Evolutionary conservation across 345 rosid species (phyloP).

Genomic region (Gossypium anomalum): DNA sequence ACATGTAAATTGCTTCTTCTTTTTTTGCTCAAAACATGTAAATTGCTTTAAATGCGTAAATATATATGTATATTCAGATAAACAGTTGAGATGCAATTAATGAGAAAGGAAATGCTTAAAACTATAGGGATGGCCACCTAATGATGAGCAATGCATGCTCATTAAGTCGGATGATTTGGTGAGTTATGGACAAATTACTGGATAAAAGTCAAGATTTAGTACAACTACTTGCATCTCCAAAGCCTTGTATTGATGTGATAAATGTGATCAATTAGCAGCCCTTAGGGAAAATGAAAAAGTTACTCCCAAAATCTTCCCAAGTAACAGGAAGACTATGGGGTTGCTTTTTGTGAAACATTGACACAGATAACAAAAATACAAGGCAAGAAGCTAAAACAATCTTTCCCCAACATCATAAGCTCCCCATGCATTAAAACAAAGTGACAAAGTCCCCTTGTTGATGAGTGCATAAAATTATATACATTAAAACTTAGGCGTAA

Average conservation of each 20-base stretch:
- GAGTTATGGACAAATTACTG: background rate
- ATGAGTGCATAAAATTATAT: constrained; percentile 33
- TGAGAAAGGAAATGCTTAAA: background rate
- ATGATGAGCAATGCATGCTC: background rate
- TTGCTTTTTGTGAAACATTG: background rate
- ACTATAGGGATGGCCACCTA: background rate
- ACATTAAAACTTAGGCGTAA: constrained; percentile 28
- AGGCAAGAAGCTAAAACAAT: background rate
- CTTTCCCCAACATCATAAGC: background rate
- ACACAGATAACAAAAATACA: background rate
- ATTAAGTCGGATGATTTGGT: background rate
- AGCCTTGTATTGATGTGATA: background rate
- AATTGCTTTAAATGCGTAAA: background rate
- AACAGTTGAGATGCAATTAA: background rate
- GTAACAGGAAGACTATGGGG: background rate
- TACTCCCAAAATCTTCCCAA: background rate
- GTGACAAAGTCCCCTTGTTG: background rate
- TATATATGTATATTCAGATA: background rate
- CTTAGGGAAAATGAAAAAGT: background rate
- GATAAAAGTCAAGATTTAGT: constrained; percentile 5
- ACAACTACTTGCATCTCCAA: background rate
- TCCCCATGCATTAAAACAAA: background rate
- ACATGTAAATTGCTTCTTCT: background rate
- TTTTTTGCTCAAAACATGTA: background rate
- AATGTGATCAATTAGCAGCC: background rate